Evolutionary conservation across 176 grass and related monocot genomes (phyloP).

Genomic region (Raddia guianensis): DNA sequence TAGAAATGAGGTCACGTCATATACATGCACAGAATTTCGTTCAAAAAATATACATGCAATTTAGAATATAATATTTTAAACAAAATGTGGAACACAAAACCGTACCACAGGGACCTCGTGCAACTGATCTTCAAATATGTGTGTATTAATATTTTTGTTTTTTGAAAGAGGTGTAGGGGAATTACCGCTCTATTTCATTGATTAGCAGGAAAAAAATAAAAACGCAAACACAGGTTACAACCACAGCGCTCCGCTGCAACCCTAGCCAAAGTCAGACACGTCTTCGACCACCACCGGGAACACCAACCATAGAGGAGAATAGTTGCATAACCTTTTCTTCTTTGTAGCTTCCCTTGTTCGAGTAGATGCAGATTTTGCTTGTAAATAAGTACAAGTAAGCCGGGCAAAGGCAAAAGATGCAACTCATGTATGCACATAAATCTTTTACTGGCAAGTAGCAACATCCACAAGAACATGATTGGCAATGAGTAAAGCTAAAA

Average conservation of each 20-base stretch:
- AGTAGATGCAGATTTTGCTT: conserved; percentile 11
- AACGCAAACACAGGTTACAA: no score
- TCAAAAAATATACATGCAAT: neutral
- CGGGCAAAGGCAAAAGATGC: conserved; percentile 16
- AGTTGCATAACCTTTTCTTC: neutral
- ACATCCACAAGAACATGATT: conserved; percentile 16
- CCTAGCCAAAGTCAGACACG: no score
- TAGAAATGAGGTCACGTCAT: neutral
- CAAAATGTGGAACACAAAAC: neutral
- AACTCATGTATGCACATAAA: conserved; percentile 26
- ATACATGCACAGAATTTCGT: neutral
- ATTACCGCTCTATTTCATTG: no score
- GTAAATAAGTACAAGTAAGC: conserved; percentile 20
- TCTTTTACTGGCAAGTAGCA: conserved; percentile 31
- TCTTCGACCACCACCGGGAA: no score
- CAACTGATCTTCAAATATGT: conserved; percentile 5
- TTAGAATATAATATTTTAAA: neutral
- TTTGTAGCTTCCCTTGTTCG: conserved; percentile 1
- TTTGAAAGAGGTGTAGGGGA: no score
- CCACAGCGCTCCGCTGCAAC: no score
- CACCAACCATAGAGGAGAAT: no score
- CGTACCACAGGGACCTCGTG: neutral
- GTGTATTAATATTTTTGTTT: neutral
- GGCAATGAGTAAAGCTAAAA: conserved; percentile 2
- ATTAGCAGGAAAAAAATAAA: no score